Conservation (phyloP, 495 filamentous ascomycete species). For the Aspergillus sclerotiicarbonarius region DNA sequence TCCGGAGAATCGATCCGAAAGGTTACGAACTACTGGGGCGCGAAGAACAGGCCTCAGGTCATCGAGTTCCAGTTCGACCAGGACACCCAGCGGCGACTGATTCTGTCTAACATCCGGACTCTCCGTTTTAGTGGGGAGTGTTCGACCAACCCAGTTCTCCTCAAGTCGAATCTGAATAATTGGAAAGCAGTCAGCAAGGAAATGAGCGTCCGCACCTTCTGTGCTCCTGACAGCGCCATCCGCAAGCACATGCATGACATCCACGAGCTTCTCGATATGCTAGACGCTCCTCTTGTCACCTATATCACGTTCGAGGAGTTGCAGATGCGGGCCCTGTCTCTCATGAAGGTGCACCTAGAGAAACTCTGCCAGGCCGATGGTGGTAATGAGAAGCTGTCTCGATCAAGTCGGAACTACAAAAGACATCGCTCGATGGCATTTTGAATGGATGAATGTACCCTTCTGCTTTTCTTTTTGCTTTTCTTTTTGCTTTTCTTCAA, state of each 20-base stretch:
- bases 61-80: slow-evolving; percentile 59
- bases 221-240: slow-evolving; percentile 51
- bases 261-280: slow-evolving; percentile 52
- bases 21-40: slow-evolving; percentile 42
- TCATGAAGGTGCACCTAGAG: slow-evolving; percentile 30
- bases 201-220: slow-evolving; percentile 56
- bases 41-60: slow-evolving; percentile 53
- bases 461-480: not conserved
- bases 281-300: slow-evolving; percentile 42
- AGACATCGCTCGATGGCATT: not conserved
- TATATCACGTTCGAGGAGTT: slow-evolving; percentile 42
- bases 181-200: slow-evolving; percentile 52
- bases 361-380: slow-evolving; percentile 14
- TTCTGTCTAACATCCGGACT: slow-evolving; percentile 47
- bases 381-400: not conserved
- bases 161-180: slow-evolving; percentile 48
- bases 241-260: slow-evolving; percentile 54
- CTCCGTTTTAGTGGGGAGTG: slow-evolving; percentile 48
- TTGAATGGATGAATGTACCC: not conserved
- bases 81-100: slow-evolving; percentile 51
- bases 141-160: slow-evolving; percentile 36
- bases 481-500: not conserved
- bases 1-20: slow-evolving; percentile 47
- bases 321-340: slow-evolving; percentile 25
- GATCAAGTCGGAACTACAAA: not conserved